Base-by-base conservation (phyloP, 352 stramenopile genomes). In the Pythium folliculosum region DNA sequence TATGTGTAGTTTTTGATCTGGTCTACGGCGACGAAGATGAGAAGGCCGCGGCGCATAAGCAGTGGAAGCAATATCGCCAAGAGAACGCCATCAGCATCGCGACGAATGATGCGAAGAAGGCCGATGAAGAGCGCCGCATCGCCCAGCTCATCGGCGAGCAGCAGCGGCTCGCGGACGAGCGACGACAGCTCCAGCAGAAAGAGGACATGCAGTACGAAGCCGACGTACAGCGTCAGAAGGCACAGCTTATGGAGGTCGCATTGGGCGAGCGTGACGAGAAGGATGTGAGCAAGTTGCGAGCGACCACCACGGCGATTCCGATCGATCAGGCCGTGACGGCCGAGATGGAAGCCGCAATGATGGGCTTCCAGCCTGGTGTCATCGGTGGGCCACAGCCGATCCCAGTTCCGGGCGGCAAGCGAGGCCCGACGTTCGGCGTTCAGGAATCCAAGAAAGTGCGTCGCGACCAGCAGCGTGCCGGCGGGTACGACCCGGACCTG, bases 301-400 rank as follows among this genome's bases (percentile, higher is more conserved):
- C 78, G 5, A 93, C 87, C 3, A 95, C 87, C 22, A 95, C 87
- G 0, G 85, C 85, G 12, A 81, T 94, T 58, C 87, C 87, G 5
- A 95, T 95, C 61, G 87, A 95, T 59, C 87, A 95, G 69, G 78
- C 87, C 2, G 81, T 95, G n/a, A 92, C 84, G 2, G 87, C 87
- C 14, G 87, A 95, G 64, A 95, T 95, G 87, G 87, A 95, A 63
- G 87, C 87, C 0, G 87, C 87, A 5, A 95, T 95, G 87, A 92
- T 95, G 81, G 87, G 87, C 8, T 94, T 95, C 65, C 85, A 94
- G 65, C 86, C 86, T 3, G 85, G 87, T 12, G 76, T 87, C 4
- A 68, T 90, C 60, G 86, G 84, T 10, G 87, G 85, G 0, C 84
- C 87, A 19, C 87, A 95, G 69, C 87, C 87, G 0, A 64, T 92